Base-by-base conservation (phyloP, 1,139 yeast genomes). In the Blastobotrys indianensis region DNA sequence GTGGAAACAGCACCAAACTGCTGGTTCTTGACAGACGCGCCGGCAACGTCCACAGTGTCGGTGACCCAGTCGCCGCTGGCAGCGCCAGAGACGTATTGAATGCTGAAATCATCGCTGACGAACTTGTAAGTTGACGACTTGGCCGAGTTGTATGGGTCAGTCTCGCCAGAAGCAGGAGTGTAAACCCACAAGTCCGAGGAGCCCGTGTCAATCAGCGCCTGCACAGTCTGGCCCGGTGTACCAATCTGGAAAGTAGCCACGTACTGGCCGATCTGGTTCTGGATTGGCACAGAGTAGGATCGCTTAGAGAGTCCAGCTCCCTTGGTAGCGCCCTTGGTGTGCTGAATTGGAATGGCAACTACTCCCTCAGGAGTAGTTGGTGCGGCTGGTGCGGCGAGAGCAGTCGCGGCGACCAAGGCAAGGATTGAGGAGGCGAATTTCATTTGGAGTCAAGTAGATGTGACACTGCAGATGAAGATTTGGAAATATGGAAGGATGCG, bases 181-280 rank as follows among this genome's bases (percentile, higher is more conserved):
- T 57, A 56, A 28, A 61, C 57, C 76, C 76, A 73, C 50, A 73
- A 67, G 53, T 73, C 77, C 6, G 75, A 64, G 5, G 75, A 71
- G 2, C 76, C 77, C 11, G 77, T 73, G 51, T 74, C 77, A 7
- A 74, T 48, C 42, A 68, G 57, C 1, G 71, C 74, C 41, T 69
- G 68, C 25, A 82, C 73, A 10, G 68, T 59, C 54, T 77, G 80
- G 0, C 69, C 60, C 7, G 79, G 72, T 1, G 84, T 73, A 2
- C 92, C 90, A 17, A 82, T 57, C 15, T 62, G 58, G 12, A 79
- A 50, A 10, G 66, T 63, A 4, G 74, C 66, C n/a, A 72, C 64
- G 57, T 75, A 77, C 50, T 60, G 57, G 13, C 62, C 56, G 36
- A 61, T 58, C 39, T 56, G 54, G 50, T 63, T 63, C 20, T 45